These are phyloP conservation scores for Artomyces pyxidatus DNA, from an alignment of 768 basidiomycete genomes.

Conservation along the genomic window DNA sequence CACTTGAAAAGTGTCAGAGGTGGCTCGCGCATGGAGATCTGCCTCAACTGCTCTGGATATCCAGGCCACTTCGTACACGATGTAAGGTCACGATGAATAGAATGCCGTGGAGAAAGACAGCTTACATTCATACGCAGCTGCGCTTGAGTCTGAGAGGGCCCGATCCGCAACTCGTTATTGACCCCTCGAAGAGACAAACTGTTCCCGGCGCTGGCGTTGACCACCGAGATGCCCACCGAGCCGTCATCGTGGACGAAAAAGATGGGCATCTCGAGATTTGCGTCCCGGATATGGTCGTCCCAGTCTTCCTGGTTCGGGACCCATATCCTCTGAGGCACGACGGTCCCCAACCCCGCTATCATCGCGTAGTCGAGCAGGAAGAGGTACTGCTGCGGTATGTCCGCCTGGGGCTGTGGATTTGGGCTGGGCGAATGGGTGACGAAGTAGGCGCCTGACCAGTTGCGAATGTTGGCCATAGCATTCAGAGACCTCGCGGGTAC, in stretches of 20 bases:
- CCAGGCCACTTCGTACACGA: slow-evolving; percentile 8
- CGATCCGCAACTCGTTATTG: not conserved
- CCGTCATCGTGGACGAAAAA: slow-evolving; percentile 6
- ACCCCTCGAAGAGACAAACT: not conserved
- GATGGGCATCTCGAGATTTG: slow-evolving; percentile 2
- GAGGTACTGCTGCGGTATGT: too few species aligned
- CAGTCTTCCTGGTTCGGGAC: not conserved
- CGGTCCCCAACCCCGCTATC: not conserved
- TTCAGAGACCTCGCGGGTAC: not conserved
- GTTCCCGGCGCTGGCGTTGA: not conserved
- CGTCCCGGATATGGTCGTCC: too few species aligned
- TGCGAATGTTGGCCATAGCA: not conserved
- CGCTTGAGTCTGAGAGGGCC: too few species aligned
- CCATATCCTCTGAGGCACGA: not conserved
- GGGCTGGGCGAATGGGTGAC: not conserved
- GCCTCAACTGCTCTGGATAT: slow-evolving; percentile 1
- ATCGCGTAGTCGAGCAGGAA: not conserved
- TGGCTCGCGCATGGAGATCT: not conserved
- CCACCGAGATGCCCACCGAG: not conserved
- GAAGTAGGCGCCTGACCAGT: not conserved
- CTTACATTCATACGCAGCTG: slow-evolving; percentile 7
- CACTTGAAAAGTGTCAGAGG: slow-evolving; percentile 3
- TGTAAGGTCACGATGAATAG: not conserved
- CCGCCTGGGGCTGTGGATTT: not conserved
- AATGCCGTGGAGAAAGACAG: not conserved